Evolutionary conservation across 1,139 yeast species (phyloP), one percentile per base, ranked within the genome.

Genomic region (Blastobotrys arbuscula): DNA sequence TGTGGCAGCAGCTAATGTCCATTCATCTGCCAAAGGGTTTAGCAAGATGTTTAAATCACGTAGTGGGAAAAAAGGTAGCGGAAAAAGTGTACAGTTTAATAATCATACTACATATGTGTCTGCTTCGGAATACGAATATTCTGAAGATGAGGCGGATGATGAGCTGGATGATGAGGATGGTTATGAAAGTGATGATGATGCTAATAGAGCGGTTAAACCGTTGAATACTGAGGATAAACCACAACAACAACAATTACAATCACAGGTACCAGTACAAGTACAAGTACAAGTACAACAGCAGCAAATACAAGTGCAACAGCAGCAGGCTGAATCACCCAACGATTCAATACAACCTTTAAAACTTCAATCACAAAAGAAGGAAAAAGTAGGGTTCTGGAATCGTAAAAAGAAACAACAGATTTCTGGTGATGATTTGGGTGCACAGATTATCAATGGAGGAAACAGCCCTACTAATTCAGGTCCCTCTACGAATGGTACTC

Each of bases 51-150:
- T 56, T 47, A 55, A 53, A 38, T 44, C 53, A 30, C 10, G 13
- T 3, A 39, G 47, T 39, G 50, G 50, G 43, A 52, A 51, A 48
- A 41, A 51, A 26, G 30, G 44, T 18, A 40, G 20, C 18, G 42
- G 46, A 8, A 50, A 48, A 46, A 47, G 55, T 5, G 67, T 63
- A 20, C 41, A 56, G 12, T 63, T 63, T 42, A 53, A 51, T 13
- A 47, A 52, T 8, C 53, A 55, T 8, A 50, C 55, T 16, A 54
- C 57, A 23, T 61, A 61, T 50, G 59, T 62, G n/a, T 55, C 62
- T 23, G 65, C 66, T 5, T 56, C 64, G 13, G 66, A 65, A 47
- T 61, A 62, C 50, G 62, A 53, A 26, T 53, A 53, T 43, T 59
- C 53, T 24, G 60, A 52, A 18, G 63, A 60, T 23, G 63, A 58